Conservation (phyloP, 179 eudicot species). For the Vitellaria paradoxa region DNA sequence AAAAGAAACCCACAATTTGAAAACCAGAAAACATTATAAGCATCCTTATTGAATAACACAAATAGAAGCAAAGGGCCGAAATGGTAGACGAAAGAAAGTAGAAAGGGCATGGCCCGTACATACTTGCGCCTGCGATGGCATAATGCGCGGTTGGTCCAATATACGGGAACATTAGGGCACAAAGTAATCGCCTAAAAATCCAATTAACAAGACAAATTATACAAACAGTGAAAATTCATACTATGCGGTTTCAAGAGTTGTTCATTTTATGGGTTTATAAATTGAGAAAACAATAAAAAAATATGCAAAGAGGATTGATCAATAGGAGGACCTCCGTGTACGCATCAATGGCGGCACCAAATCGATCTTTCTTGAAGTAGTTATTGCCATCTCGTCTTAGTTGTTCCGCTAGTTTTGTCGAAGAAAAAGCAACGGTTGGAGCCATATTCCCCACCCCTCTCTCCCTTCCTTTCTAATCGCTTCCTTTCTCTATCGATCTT, state of each 20-base stretch:
- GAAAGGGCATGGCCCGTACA: slow-evolving; percentile 15
- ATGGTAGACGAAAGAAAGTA: neutral
- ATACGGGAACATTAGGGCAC: slow-evolving; percentile 78
- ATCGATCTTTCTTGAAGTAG: slow-evolving; percentile 57
- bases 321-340: slow-evolving; percentile 57
- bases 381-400: slow-evolving; percentile 65
- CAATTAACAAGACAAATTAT: slow-evolving; percentile 18
- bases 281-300: too few relatives aligned
- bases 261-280: too few relatives aligned
- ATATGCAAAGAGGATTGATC: too few relatives aligned
- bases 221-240: too few relatives aligned
- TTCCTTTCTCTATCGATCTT: neutral
- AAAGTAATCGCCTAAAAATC: slow-evolving; percentile 63
- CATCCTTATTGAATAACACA: neutral
- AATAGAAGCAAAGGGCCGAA: neutral
- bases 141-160: slow-evolving; percentile 85
- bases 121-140: slow-evolving; percentile 75
- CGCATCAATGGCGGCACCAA: slow-evolving; percentile 93
- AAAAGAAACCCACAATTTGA: neutral
- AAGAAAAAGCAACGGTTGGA: slow-evolving; percentile 27
- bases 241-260: too few relatives aligned
- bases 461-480: neutral
- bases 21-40: neutral
- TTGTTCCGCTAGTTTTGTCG: slow-evolving; percentile 63
- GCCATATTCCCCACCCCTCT: slow-evolving; percentile 23